Evolutionary conservation across 2,329 filamentous ascomycete genomes (phyloP), one percentile per base, ranked within the genome.

Genomic region (Aspergillus pseudotamarii): DNA sequence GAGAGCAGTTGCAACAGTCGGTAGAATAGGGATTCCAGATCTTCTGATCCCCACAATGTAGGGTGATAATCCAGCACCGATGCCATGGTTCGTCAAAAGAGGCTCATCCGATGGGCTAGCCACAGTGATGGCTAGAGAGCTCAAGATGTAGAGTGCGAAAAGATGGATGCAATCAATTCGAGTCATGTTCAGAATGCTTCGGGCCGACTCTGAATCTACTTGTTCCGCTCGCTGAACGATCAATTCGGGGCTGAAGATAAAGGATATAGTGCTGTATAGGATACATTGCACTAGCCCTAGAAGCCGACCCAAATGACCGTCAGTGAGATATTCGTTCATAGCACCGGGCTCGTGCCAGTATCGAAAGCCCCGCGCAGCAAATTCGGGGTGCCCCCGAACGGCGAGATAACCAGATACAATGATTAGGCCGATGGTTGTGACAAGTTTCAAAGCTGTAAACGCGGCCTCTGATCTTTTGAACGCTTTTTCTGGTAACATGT

Each of bases 1-100:
- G 19, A 93, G 86, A 21, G 87, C 87, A 73, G 93, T 94, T 81
- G 93, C 88, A 71, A 93, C 87, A 64, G 86, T 80, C 1, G 88
- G 86, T 4, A 92, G 83, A 14, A 86, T 83, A 8, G 79, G 78
- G 64, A 92, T 85, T 41, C 87, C 87, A 41, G 88, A 89, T 11
- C 74, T 73, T 53, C 75, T 73, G 55, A 81, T 75, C 4, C 77
- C 80, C 32, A 81, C 72, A 11, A 81, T 69, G 65, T 78, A 82
- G 5, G 80, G 79, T 26, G 80, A 80, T 1, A 83, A 80, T 6
- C 84, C 85, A 1, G 85, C 85, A 41, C 84, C 85, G 26, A 79
- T 75, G 38, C 82, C 84, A 41, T 85, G 83, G 26, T 81, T 80
- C 19, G 84, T 86, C 56, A 89, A 78, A 3, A 77, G 76, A 1